phyloP scores from a whole-genome alignment of 2,329 filamentous ascomycete species.

The Epichloe scottii region DNA sequence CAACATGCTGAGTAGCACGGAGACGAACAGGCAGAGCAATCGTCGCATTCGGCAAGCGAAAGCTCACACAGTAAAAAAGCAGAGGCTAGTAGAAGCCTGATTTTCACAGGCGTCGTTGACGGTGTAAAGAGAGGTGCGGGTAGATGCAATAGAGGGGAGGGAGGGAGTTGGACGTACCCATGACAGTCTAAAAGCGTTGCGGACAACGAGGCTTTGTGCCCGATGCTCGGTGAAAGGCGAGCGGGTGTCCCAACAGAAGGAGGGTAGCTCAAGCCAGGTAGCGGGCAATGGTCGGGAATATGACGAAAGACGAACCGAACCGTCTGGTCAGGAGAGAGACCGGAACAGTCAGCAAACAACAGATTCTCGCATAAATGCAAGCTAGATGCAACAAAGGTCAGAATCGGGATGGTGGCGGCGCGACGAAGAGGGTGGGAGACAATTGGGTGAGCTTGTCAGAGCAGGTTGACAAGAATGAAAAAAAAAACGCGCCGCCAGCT shows the following conservation, averaged over 20 bases:
- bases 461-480: constrained; percentile 8
- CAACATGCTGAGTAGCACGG: background rate
- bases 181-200: constrained; percentile 11
- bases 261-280: constrained; percentile 11
- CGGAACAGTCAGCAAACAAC: constrained; percentile 17
- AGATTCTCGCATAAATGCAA: constrained; percentile 21
- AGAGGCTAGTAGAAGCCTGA: background rate
- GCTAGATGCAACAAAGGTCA: constrained; percentile 18
- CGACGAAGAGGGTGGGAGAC: constrained; percentile 9
- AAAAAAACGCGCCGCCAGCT: constrained; percentile 11
- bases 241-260: constrained; percentile 16
- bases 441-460: constrained; percentile 8
- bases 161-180: constrained; percentile 11
- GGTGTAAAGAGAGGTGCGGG: constrained; percentile 2
- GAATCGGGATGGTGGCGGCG: constrained; percentile 13
- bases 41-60: background rate
- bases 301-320: constrained; percentile 8
- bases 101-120: background rate
- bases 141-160: constrained; percentile 6
- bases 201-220: constrained; percentile 10
- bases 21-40: background rate
- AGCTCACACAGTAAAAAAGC: background rate
- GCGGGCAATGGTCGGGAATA: constrained; percentile 13
- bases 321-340: constrained; percentile 16
- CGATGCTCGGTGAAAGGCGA: constrained; percentile 10